phyloP scores from a whole-genome alignment of 164 flowering plant species.

The Amborella trichopoda region DNA sequence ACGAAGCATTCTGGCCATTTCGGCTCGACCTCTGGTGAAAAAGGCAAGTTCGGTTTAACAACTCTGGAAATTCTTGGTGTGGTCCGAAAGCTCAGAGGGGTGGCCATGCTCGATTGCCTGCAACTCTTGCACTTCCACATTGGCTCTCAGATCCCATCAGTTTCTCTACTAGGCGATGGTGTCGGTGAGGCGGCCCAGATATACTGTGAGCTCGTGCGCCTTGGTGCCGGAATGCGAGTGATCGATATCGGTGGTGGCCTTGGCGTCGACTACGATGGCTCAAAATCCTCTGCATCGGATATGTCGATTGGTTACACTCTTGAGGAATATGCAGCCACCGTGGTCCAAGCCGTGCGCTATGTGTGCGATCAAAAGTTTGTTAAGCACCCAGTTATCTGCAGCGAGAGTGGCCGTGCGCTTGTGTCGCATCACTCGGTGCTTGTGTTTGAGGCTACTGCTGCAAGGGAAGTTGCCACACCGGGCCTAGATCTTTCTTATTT shows the following conservation, averaged over 20 bases:
- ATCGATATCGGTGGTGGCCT: constrained; percentile 95
- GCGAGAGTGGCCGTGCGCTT: constrained; percentile 94
- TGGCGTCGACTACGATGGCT: constrained; percentile 94
- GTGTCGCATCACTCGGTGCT: constrained; percentile 93
- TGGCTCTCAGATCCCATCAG: constrained; percentile 94
- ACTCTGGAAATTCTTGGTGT: constrained; percentile 67
- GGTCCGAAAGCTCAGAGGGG: constrained; percentile 47
- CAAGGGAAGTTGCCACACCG: constrained; percentile 13
- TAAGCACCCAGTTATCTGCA: constrained; percentile 77
- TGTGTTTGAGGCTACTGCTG: constrained; percentile 76
- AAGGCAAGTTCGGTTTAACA: constrained; percentile 87
- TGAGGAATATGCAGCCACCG: constrained; percentile 78
- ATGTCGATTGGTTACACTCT: constrained; percentile 68
- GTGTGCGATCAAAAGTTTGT: constrained; percentile 68
- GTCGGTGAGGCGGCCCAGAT: constrained; percentile 87
- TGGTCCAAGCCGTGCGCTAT: constrained; percentile 45
- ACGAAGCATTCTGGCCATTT: constrained; percentile 96
- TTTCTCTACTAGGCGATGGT: constrained; percentile 59
- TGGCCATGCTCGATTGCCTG: constrained; percentile 76
- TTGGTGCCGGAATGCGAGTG: constrained; percentile 78
- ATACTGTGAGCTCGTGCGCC: constrained; percentile 81
- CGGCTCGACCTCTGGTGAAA: constrained; percentile 99
- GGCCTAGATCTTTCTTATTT: constrained; percentile 19
- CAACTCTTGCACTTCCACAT: constrained; percentile 90
- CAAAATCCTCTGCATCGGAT: constrained; percentile 64